These are phyloP conservation scores for Aspergillus sergii DNA, from an alignment of 2,329 filamentous ascomycete genomes.

Conservation along the genomic window DNA sequence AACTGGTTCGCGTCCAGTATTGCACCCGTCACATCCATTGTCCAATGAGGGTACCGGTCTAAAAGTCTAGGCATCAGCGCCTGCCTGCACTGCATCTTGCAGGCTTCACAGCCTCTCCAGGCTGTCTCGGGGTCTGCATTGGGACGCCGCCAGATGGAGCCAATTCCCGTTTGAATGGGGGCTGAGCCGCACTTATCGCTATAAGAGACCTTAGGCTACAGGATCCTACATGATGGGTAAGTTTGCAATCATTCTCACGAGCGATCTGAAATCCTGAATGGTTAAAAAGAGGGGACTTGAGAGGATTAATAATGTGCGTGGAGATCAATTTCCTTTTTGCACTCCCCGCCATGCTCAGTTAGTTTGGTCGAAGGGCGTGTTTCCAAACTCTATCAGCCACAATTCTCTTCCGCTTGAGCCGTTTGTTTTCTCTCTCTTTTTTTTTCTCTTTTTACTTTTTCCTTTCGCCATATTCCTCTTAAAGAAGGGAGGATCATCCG, in stretches of 20 bases:
- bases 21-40: slow-evolving; percentile 12
- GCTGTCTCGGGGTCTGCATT: slow-evolving; percentile 17
- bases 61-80: background rate
- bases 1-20: slow-evolving; percentile 10
- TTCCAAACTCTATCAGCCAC: slow-evolving; percentile 12
- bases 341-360: slow-evolving; percentile 26
- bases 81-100: background rate
- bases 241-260: background rate
- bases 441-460: background rate
- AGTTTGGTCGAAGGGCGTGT: slow-evolving; percentile 11
- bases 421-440: background rate
- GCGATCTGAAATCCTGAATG: background rate
- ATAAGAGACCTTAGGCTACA: background rate
- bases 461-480: background rate
- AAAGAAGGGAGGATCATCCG: background rate
- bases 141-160: slow-evolving; percentile 8
- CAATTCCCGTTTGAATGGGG: background rate
- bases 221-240: background rate
- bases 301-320: slow-evolving; percentile 4
- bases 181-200: slow-evolving; percentile 10
- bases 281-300: background rate
- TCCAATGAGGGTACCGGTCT: slow-evolving; percentile 9
- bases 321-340: slow-evolving; percentile 22
- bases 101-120: slow-evolving; percentile 5
- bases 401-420: background rate